Percentiles rank a stretch among this genome's conserved stretches.
Conservation (phyloP, 2,329 filamentous ascomycete species). For the Claviceps paspali region DNA sequence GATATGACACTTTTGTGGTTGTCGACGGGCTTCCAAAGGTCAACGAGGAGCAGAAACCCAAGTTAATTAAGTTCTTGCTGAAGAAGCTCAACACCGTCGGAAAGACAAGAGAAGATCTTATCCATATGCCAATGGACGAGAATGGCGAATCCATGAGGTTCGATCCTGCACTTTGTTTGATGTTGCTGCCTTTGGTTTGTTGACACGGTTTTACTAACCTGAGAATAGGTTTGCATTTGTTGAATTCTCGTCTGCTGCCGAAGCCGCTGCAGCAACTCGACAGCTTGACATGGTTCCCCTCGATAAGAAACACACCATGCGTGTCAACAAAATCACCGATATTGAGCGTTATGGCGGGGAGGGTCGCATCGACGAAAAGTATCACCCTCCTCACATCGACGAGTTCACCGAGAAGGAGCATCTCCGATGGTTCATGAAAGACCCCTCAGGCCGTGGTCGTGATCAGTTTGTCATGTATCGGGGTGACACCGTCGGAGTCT, state of each 20-base stretch:
- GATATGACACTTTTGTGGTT: constrained; percentile 91
- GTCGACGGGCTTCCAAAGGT: constrained; percentile 88
- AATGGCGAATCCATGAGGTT: constrained; percentile 77
- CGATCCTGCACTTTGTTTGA: constrained; percentile 14
- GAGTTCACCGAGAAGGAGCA: constrained; percentile 88
- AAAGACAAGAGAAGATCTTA: constrained; percentile 67
- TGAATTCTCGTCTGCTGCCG: constrained; percentile 80
- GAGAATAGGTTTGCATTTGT: constrained; percentile 76
- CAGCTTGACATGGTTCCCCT: constrained; percentile 74
- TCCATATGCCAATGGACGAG: constrained; percentile 89
- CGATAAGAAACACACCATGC: constrained; percentile 91
- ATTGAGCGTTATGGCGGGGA: constrained; percentile 93
- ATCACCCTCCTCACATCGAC: constrained; percentile 65
- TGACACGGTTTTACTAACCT: background rate
- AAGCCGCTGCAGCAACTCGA: constrained; percentile 80
- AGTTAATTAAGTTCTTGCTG: constrained; percentile 89
- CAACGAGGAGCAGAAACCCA: constrained; percentile 77
- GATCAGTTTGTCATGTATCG: constrained; percentile 95
- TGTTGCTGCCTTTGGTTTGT: background rate
- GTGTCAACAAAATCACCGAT: constrained; percentile 96
- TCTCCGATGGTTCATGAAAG: constrained; percentile 81
- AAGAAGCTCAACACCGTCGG: constrained; percentile 84
- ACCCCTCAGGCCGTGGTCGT: constrained; percentile 61
- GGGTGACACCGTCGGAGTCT: constrained; percentile 81
- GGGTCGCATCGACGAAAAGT: constrained; percentile 84